Evolutionary conservation across 2,329 filamentous ascomycete genomes (phyloP), one percentile per base, ranked within the genome.

Genomic region (Cadophora malorum): DNA sequence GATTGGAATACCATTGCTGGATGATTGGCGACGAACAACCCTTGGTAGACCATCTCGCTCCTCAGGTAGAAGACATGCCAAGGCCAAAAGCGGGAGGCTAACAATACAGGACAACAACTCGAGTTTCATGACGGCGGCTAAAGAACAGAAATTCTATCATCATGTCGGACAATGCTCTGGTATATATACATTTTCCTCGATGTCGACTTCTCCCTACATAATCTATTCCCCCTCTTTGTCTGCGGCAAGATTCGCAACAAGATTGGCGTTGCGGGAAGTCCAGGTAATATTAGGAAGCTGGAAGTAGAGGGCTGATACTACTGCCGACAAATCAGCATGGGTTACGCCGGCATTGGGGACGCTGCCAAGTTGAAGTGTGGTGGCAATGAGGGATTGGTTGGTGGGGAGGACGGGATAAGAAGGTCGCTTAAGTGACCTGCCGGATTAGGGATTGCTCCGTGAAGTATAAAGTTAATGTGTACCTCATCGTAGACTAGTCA

Each of bases 11-110:
- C 73, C 72, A 52, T 64, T 64, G 47, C 59, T 68, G 35, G 70
- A 64, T 63, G 70, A 68, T 55, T 71, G 72, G 50, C 71, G 68
- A 21, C 45, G 35, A 31, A 71, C 35, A 21, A 66, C 56, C 38
- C 53, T 63, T 38, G 66, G 68, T 10, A 65, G 31, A 21, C 73
- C 73, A 19, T 76, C 73, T 6, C 73, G 70, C 67, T 82, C 81
- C 49, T 79, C 77, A 14, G 79, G 78, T 53, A 82, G 75, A 16
- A 82, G 79, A 66, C 84, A 77, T 69, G 69, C 70, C 50, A 33
- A 59, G 31, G 72, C 69, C 16, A 70, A n/a, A 12, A 70, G 69
- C 31, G 70, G 68, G 61, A 74, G 47, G 21, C 45, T 50, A 19
- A 49, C 68, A 62, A 73, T 62, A 21, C 23, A 68, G 61, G 50